Evolutionary conservation across 768 basidiomycete species (phyloP).

Genomic region (Amanita fuliginea): DNA sequence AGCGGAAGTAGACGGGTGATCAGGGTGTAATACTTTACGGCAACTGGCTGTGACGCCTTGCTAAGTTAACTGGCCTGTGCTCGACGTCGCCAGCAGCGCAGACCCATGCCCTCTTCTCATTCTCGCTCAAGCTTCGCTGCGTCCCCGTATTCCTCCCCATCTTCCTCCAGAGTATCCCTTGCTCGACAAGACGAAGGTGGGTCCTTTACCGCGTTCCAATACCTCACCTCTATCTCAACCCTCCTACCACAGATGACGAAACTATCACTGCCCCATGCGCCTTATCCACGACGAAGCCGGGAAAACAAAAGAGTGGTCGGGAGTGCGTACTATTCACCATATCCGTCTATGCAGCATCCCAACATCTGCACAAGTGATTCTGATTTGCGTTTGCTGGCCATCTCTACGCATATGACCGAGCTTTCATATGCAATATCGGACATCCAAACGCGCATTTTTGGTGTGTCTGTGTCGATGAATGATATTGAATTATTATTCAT

Average conservation of each 20-base stretch:
- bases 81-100: conserved; percentile 1
- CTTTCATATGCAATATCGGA: conserved; percentile 80
- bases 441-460: conserved; percentile 86
- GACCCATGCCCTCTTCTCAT: conserved; percentile 7
- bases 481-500: not conserved
- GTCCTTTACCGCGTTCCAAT: conserved; percentile 10
- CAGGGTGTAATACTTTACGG: not conserved
- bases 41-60: not conserved
- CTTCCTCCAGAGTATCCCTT: conserved; percentile 46
- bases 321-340: conserved; percentile 42
- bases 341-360: conserved; percentile 8
- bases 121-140: not conserved
- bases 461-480: conserved; percentile 27
- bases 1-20: conserved; percentile 13
- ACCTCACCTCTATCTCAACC: conserved; percentile 10
- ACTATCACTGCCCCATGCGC: conserved; percentile 54
- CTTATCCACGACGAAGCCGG: conserved; percentile 28
- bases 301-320: conserved; percentile 42
- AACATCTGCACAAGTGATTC: conserved; percentile 19
- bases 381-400: conserved; percentile 68
- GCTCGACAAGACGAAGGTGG: conserved; percentile 56
- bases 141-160: conserved; percentile 20
- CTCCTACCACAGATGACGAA: conserved; percentile 43
- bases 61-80: not conserved
- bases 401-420: conserved; percentile 82